These are phyloP conservation scores for Przewalskia tangutica DNA, from an alignment of 257 asterid genomes.

Conservation along the genomic window DNA sequence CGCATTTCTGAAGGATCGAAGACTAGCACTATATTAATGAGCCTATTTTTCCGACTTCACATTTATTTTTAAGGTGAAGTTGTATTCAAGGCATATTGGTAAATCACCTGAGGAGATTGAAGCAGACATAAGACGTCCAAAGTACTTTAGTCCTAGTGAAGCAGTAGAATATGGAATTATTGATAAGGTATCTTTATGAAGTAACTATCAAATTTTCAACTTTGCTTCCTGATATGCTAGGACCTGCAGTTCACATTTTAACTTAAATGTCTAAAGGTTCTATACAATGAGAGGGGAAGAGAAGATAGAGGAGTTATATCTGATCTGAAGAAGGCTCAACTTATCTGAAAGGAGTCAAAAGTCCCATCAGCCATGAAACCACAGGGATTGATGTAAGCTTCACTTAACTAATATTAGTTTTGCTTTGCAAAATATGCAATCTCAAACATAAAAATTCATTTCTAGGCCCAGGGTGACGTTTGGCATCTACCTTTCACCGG, in stretches of 20 bases:
- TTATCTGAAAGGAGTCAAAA: constrained; percentile 25
- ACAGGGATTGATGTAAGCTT: not conserved
- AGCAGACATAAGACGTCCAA: constrained; percentile 87
- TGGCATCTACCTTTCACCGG: constrained; percentile 14
- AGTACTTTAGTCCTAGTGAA: constrained; percentile 88
- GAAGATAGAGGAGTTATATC: constrained; percentile 78
- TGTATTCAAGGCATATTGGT: constrained; percentile 61
- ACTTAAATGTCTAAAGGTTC: constrained; percentile 40
- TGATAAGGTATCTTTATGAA: constrained; percentile 58
- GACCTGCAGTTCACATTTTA: not conserved
- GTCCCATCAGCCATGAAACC: not conserved
- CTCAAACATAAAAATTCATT: not conserved
- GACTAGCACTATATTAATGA: not conserved
- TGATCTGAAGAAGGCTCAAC: constrained; percentile 66
- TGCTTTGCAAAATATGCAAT: not conserved
- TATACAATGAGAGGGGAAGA: constrained; percentile 70
- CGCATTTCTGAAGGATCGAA: not conserved
- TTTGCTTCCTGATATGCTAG: not conserved
- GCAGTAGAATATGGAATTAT: constrained; percentile 95
- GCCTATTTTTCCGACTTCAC: not conserved
- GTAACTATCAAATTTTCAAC: not conserved
- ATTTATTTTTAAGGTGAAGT: constrained; percentile 56
- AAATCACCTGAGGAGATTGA: constrained; percentile 84
- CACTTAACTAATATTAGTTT: not conserved
- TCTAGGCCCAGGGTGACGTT: constrained; percentile 1